Evolutionary conservation across 2,329 filamentous ascomycete species (phyloP), one percentile per base, ranked within the genome.

Genomic region (Cordyceps tenuipes): DNA sequence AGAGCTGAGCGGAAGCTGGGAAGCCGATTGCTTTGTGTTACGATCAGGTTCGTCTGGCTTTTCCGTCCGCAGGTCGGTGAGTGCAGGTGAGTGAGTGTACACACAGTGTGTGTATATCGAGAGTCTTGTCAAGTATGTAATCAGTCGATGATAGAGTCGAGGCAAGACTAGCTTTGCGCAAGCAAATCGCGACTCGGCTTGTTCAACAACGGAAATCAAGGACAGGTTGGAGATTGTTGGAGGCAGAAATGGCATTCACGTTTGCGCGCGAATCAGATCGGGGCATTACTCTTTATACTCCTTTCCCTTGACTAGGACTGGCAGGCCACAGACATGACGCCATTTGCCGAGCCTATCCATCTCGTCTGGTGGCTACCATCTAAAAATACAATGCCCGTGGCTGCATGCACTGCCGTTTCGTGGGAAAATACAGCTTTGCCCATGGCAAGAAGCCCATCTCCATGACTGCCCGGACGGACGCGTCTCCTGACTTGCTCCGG

Each of bases 201-300:
- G 34, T 48, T 41, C 13, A 43, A 10, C 3, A 58, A 26, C 17
- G 8, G 17, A 31, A 19, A 36, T 19, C 13, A 50, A n/a, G 17
- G 34, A 9, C 7, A 31, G 19, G n/a, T 58, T 21, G 26, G 47
- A 19, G 23, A 43, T 51, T 57, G 55, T 43, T 34, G 41, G 47
- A 50, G 55, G 46, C 46, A 58, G 23, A 58, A 49, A 31, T 31
- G 10, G 48, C 43, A 41, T n/a, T 34, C 21, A 34, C 19, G 13
- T 58, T 59, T 59, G 57, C 57, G 48, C 57, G 48, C 57, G 57
- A 53, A 59, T 53, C 50, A 60, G 13, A 53, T 54, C 41, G 49
- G 57, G 57, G 57, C 21, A 48, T 53, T 53, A 50, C 57, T 54
- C 57, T 60, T 60, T 60, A 60, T 60, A 60, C 57, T 54, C 10